Evolutionary conservation across 768 basidiomycete species (phyloP).

Genomic region (Boletus reticuloceps): DNA sequence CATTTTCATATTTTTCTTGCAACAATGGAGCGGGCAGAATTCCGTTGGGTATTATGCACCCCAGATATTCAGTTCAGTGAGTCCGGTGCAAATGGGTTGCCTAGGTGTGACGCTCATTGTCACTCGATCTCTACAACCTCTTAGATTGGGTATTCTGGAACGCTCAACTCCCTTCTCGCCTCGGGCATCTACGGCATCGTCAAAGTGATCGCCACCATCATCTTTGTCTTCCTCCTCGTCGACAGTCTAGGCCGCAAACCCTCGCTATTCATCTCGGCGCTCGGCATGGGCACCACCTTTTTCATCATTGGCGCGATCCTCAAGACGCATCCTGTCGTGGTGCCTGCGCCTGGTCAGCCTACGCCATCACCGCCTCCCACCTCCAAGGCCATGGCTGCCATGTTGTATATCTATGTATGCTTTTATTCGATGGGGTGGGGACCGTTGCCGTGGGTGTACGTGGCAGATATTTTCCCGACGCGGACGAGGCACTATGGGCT

Average conservation of each 20-base stretch:
- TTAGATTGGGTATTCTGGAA: slow-evolving; percentile 65
- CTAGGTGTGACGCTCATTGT: background rate
- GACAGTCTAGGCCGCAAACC: slow-evolving; percentile 67
- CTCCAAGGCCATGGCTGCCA: slow-evolving; percentile 77
- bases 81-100: background rate
- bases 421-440: slow-evolving; percentile 91
- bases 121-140: background rate
- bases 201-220: slow-evolving; percentile 61
- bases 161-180: slow-evolving; percentile 61
- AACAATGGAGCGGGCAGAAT: slow-evolving; percentile 86
- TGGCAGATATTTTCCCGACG: slow-evolving; percentile 85
- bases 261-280: slow-evolving; percentile 68
- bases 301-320: slow-evolving; percentile 84
- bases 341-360: slow-evolving; percentile 39
- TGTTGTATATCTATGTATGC: slow-evolving; percentile 84
- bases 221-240: slow-evolving; percentile 67
- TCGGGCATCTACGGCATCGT: slow-evolving; percentile 70
- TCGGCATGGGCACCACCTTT: slow-evolving; percentile 78
- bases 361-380: slow-evolving; percentile 47
- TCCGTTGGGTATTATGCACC: slow-evolving; percentile 77
- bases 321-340: slow-evolving; percentile 62
- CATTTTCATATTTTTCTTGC: slow-evolving; percentile 72
- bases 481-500: slow-evolving; percentile 81
- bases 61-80: slow-evolving; percentile 65
- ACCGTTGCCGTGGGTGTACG: slow-evolving; percentile 64